Evolutionary conservation across 768 basidiomycete species (phyloP).

Genomic region (Austroboletus eburneus): DNA sequence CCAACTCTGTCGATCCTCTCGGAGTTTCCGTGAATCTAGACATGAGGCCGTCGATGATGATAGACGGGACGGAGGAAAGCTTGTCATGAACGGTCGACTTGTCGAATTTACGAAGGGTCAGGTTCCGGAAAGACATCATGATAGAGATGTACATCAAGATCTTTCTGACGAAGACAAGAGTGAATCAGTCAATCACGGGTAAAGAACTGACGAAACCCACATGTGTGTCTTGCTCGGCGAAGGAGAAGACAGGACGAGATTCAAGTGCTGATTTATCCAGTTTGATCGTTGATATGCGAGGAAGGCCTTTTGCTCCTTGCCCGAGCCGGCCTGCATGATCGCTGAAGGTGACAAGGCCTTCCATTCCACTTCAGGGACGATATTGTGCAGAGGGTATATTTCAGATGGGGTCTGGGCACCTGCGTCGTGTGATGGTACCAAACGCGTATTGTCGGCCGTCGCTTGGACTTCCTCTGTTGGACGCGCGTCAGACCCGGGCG

Average conservation of each 20-base stretch:
- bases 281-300: slow-evolving; percentile 59
- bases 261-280: slow-evolving; percentile 71
- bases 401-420: slow-evolving; percentile 68
- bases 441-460: slow-evolving; percentile 56
- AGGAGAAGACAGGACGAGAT: slow-evolving; percentile 34
- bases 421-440: slow-evolving; percentile 72
- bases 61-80: slow-evolving; percentile 53
- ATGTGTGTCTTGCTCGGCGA: slow-evolving; percentile 57
- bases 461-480: slow-evolving; percentile 63
- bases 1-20: slow-evolving; percentile 63
- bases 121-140: slow-evolving; percentile 69
- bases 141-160: slow-evolving; percentile 75
- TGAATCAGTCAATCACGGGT: not conserved
- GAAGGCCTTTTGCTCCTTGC: slow-evolving; percentile 47
- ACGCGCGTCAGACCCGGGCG: not conserved
- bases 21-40: slow-evolving; percentile 77
- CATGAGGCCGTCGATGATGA: slow-evolving; percentile 70
- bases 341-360: slow-evolving; percentile 56
- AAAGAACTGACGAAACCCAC: slow-evolving; percentile 37
- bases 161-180: slow-evolving; percentile 44
- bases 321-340: slow-evolving; percentile 48
- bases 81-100: slow-evolving; percentile 54
- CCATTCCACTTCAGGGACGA: slow-evolving; percentile 82
- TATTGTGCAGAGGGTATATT: slow-evolving; percentile 64
- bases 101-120: slow-evolving; percentile 38